Evolutionary conservation across 306 rosid species (phyloP), one percentile per base, ranked within the genome.

Genomic region (Ziziphus jujuba): DNA sequence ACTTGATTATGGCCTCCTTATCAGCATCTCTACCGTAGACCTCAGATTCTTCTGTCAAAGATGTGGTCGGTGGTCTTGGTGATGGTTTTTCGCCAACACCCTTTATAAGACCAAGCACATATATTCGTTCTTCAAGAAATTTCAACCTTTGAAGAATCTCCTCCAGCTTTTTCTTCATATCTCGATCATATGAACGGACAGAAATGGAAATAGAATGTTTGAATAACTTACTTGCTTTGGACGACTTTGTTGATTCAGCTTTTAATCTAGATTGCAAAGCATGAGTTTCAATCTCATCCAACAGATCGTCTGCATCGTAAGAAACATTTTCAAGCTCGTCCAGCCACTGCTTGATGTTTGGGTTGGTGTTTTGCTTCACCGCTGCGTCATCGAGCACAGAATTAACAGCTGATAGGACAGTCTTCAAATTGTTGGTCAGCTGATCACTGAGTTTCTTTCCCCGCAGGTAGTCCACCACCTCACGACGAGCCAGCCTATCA

Each of bases 401-500:
- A 28, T 28, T 28, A 4, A 28, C 33, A 28, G 33, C 33, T 28
- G 33, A 28, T 28, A 28, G 33, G 4, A 28, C n/a, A 28, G 33
- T 28, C 33, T 28, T 28, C 33, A 28, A 28, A 28, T 28, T 28
- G 33, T 28, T 28, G 33, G 4, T 28, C 3, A 28, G 33, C 33
- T 28, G 3, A 28, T 28, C 33, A 4, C 33, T 28, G 33, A 28
- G 33, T 28, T 28, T 28, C 33, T 65, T 65, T 31, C 70, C 34
- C 14, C 14, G 35, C n/a, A 65, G 22, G 47, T 33, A 65, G 33
- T 2, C 43, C 9, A 51, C 11, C 19, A 65, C 60, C 19, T 50
- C 59, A 9, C 57, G 22, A 33, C 80, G 76, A 81, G 50, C 58
- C 61, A 75, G 3, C 14, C 57, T 60, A 14, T 75, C 53, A 50